Evolutionary conservation across 2,329 filamentous ascomycete genomes (phyloP).

Genomic region (Aspergillus udagawae): DNA sequence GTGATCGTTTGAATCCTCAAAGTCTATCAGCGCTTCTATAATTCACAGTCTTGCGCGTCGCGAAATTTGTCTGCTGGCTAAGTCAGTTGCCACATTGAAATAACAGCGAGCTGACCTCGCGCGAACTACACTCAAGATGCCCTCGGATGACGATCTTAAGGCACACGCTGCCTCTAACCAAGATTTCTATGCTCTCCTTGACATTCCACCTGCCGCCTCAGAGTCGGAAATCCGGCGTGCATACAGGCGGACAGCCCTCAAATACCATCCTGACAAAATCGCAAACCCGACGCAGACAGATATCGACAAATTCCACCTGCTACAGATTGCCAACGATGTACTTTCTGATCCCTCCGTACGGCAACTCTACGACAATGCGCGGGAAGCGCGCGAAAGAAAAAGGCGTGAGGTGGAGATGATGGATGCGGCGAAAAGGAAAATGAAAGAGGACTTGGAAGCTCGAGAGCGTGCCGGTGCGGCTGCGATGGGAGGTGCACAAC

Average conservation of each 20-base stretch:
- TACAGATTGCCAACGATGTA: slow-evolving; percentile 82
- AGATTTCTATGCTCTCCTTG: slow-evolving; percentile 76
- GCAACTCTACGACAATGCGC: slow-evolving; percentile 71
- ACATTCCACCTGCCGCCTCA: slow-evolving; percentile 59
- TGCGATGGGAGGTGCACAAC: slow-evolving; percentile 34
- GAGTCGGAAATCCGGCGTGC: slow-evolving; percentile 76
- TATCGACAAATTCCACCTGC: slow-evolving; percentile 75
- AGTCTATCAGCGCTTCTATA: background rate
- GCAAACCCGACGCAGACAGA: slow-evolving; percentile 63
- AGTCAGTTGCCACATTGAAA: background rate
- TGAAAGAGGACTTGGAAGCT: slow-evolving; percentile 82
- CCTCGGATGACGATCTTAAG: slow-evolving; percentile 43
- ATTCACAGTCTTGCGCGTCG: background rate
- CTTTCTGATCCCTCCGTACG: slow-evolving; percentile 68
- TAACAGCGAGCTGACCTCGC: background rate
- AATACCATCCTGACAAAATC: slow-evolving; percentile 91
- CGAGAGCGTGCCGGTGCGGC: slow-evolving; percentile 57
- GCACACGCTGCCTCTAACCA: slow-evolving; percentile 59
- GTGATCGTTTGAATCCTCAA: background rate
- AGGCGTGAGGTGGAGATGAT: slow-evolving; percentile 69
- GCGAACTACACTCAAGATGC: slow-evolving; percentile 19
- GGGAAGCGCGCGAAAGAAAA: slow-evolving; percentile 66
- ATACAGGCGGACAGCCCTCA: slow-evolving; percentile 80
- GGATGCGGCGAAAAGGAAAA: slow-evolving; percentile 65
- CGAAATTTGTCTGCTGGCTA: background rate